phyloP scores from a whole-genome alignment of 2,329 filamentous ascomycete species.

The Didymella arachidicola region DNA sequence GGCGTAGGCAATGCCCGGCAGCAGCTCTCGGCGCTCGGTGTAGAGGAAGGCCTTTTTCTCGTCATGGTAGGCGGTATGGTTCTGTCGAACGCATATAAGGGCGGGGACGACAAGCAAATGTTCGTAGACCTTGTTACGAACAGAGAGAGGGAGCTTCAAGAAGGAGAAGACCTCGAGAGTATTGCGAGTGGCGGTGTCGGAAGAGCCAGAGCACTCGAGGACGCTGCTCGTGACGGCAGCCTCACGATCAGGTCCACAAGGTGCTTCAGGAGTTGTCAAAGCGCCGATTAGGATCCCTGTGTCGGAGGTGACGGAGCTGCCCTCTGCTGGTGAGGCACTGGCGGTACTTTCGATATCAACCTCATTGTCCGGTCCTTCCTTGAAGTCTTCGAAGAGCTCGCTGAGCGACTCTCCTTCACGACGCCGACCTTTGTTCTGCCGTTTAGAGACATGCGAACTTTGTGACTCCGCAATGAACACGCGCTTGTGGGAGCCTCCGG shows the following conservation, averaged over 20 bases:
- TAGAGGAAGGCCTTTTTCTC: conserved; percentile 28
- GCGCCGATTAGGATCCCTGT: background rate
- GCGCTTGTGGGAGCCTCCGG: conserved; percentile 21
- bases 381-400: background rate
- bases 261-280: background rate
- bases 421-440: background rate
- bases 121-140: conserved; percentile 34
- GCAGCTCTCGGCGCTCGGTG: conserved; percentile 26
- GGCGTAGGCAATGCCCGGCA: conserved; percentile 37
- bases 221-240: too few species aligned
- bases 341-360: background rate
- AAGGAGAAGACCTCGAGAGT: conserved; percentile 26
- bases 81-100: conserved; percentile 39
- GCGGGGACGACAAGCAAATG: conserved; percentile 35
- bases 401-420: background rate
- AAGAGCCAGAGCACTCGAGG: too few species aligned
- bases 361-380: background rate
- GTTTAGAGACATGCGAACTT: background rate
- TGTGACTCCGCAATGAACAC: background rate
- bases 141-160: conserved; percentile 30
- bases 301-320: background rate
- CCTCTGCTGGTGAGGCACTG: background rate
- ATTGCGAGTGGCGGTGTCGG: too few species aligned
- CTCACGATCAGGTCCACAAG: too few species aligned
- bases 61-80: conserved; percentile 29